These are phyloP conservation scores for Arabidopsis thaliana DNA, from an alignment of 345 rosid genomes.

Conservation along the genomic window TAIR10.1 NC_003076.8:2980501-2981000, in stretches of 20 bases:
- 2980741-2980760: background rate
- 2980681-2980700: conserved; percentile 15
- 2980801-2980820: background rate
- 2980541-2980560: conserved; percentile 23
- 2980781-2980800: background rate
- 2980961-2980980: background rate
- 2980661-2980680: conserved; percentile 24
- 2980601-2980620: conserved; percentile 31
- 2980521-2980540: conserved; percentile 24
- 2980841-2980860: background rate
- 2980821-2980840: background rate
- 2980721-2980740: conserved; percentile 29
- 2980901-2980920: too few species aligned
- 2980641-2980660: conserved; percentile 16
- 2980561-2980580: conserved; percentile 25
- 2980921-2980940: too few species aligned
- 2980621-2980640: conserved; percentile 33
- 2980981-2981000: background rate
- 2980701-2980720: conserved; percentile 24
- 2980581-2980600: conserved; percentile 32
- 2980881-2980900: too few species aligned
- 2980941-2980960: background rate
- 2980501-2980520: conserved; percentile 45
- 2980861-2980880: background rate
- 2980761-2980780: background rate